Conservation (phyloP, 805 yeast genomes). For the Teunomyces panamensis region DNA sequence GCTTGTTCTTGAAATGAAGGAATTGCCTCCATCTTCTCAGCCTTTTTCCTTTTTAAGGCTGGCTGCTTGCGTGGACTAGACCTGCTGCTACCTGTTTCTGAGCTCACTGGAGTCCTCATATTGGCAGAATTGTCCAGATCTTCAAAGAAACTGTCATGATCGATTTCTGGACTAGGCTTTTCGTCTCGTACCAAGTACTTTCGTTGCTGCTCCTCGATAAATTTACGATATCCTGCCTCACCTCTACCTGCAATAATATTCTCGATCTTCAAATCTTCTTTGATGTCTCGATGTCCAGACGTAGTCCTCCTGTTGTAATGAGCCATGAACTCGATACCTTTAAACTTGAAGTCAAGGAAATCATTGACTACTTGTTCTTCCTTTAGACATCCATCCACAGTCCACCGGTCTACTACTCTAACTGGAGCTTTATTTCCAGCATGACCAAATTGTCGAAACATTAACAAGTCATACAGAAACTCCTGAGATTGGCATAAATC, state of each 20-base stretch:
- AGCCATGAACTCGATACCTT: constrained; percentile 6
- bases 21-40: not conserved
- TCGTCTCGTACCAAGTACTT: constrained; percentile 11
- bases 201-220: constrained; percentile 23
- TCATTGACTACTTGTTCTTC: constrained; percentile 22
- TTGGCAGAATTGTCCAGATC: constrained; percentile 1
- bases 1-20: not conserved
- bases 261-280: constrained; percentile 21
- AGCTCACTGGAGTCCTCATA: not conserved
- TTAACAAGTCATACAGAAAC: constrained; percentile 12
- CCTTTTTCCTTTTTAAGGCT: not conserved
- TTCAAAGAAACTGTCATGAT: not conserved
- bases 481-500: constrained; percentile 19
- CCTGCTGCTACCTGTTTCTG: constrained; percentile 1
- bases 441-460: constrained; percentile 14
- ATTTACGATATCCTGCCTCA: constrained; percentile 17
- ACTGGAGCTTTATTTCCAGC: constrained; percentile 16
- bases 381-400: constrained; percentile 23
- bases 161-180: not conserved
- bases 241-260: constrained; percentile 25
- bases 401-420: constrained; percentile 32
- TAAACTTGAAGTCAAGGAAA: constrained; percentile 9
- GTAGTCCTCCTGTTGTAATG: constrained; percentile 1
- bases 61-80: constrained; percentile 3
- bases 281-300: not conserved